Base-by-base conservation (phyloP, 352 stramenopile species). In the Globisporangium canariense region DNA sequence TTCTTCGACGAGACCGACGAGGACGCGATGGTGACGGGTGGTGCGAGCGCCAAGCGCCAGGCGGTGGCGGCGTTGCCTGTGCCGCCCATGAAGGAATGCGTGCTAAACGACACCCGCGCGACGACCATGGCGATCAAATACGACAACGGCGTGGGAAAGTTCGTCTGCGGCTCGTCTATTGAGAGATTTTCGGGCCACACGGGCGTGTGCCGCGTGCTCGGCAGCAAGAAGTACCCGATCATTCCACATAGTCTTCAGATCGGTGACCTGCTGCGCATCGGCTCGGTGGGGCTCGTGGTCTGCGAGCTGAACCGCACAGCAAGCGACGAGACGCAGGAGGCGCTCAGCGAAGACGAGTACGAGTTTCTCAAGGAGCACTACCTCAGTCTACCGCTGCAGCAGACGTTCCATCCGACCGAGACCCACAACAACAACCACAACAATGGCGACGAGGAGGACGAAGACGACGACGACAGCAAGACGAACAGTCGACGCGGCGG, bases 151-250 rank as follows among this genome's bases (percentile, higher is more conserved):
- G 69, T 90, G 49, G 75, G 74, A 1, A 91, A 91, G 59, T 94
- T 91, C 58, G 83, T 94, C 2, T 94, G 86, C 65, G 86, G 86
- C 5, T 91, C 86, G 63, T 92, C 82, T 5, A 91, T 94, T 63
- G 91, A 97, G 69, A 75, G 88, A 5, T 97, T 97, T 74, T 97
- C 89, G 45, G 87, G 90, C 30, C 91, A 97, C 74, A 96, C 90
- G 41, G 90, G 91, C 46, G 93, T 96, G 41, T 97, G 91, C 66
- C 76, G 87, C 65, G 90, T 97, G 52, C 75, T 97, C 20, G 90
- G 89, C 32, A 95, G 87, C 51, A 94, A 94, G 64, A 92, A 93
- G 61, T 90, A 94, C 55, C 81, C 83, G 4, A 80, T 89, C 34
- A 91, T 88, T 54, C 78, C 79, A 11, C 86, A 94, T 56, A 85